Conservation (phyloP, 2,329 filamentous ascomycete genomes). For the Ambrosiella beaveri region DNA sequence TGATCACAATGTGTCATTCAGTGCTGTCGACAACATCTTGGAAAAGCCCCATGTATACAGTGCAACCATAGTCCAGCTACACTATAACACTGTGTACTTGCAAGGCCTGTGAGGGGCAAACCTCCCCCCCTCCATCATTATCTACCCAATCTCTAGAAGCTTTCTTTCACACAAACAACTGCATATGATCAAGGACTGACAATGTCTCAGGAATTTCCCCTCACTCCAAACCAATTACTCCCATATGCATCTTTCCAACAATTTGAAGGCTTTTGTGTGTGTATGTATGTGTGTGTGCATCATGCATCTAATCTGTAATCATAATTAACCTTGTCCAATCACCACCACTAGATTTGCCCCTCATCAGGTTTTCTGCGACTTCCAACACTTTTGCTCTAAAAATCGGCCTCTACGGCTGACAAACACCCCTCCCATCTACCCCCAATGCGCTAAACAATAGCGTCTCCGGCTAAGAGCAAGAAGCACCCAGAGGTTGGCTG, state of each 20-base stretch:
- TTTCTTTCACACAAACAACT: background rate
- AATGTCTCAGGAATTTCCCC: no score
- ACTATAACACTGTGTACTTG: conserved; percentile 1
- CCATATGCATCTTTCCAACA: no score
- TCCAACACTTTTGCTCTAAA: background rate
- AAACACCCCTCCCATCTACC: background rate
- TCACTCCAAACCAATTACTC: no score
- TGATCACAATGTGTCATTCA: background rate
- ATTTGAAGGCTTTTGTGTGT: no score
- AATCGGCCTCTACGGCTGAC: background rate
- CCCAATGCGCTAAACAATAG: background rate
- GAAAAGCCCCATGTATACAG: background rate
- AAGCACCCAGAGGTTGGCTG: background rate
- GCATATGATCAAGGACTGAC: background rate
- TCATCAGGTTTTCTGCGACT: no score
- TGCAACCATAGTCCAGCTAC: background rate
- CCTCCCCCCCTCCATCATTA: background rate
- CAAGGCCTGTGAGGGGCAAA: conserved; percentile 1
- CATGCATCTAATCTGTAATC: no score
- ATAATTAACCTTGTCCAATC: no score
- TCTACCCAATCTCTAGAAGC: background rate
- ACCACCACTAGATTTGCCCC: no score
- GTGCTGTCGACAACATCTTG: background rate
- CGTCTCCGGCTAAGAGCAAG: background rate
- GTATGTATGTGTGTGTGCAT: no score